Base-by-base conservation (phyloP, 164 flowering plant species). In the Magnolia sinica region DNA sequence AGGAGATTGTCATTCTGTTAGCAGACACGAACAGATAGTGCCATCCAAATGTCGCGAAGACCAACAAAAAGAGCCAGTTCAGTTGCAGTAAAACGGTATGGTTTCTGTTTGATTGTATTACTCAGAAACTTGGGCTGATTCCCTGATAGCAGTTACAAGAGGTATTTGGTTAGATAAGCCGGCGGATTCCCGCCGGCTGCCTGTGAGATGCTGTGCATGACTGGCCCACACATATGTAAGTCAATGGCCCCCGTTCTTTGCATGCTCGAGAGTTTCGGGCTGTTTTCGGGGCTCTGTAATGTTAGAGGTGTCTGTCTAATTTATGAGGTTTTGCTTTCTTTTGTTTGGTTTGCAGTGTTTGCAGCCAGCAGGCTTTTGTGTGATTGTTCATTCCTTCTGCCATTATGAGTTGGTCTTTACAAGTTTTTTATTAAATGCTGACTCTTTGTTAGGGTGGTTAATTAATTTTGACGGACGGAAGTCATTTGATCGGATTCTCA, bases 1-100 rank as follows among this genome's bases (percentile, higher is more conserved):
- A 73, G 58, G 97, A 96, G 58, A 79, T 94, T 73, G 87, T 94
- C 52, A 74, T 81, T 29, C 61, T 87, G 27, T 82, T 94, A 65
- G 84, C 92, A 22, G 94, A 89, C 20, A 76, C 86, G 19, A 88
- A 84, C 80, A 85, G 92, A 76, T 92, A 81, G 64, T 68, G 77
- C 13, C 20, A 16, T 68, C 29, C 63, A 69, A 11, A 51, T 52
- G 67, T 22, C 49, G 14, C 16, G 45, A 58, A 4, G 71, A 74
- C 71, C 51, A 24, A 51, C 50, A 50, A 52, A 78, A 51, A 49
- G 72, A 68, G 13, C 61, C 29, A 24, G 52, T 20, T 11, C 61
- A 55, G 61, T 55, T 16, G 61, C 55, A 16, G 29, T 64, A 23
- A 27, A 58, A 55, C 49, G 82, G 75, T 71, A 68, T 74, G 71